These are phyloP conservation scores for Leccinum subspadiceum DNA, from an alignment of 1,284 basidiomycete species.

Conservation along the genomic window DNA sequence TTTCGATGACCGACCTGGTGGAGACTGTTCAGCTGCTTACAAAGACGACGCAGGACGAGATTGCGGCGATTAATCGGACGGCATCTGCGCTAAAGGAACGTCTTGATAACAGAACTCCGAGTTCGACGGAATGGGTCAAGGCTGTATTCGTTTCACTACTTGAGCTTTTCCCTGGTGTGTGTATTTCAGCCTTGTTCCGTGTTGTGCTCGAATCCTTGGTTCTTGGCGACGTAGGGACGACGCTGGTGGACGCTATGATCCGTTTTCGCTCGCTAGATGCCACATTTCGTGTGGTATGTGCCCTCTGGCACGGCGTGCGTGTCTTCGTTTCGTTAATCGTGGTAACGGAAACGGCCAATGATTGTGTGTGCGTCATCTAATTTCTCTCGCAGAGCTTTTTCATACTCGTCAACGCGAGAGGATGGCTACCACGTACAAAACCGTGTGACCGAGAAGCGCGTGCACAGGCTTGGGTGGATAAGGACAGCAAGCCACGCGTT, in stretches of 20 bases:
- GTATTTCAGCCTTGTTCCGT: constrained; percentile 3
- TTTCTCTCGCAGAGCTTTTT: constrained; percentile 22
- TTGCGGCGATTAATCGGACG: constrained; percentile 48
- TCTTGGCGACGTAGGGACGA: constrained; percentile 14
- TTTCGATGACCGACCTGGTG: constrained; percentile 37
- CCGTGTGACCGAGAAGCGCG: constrained; percentile 1
- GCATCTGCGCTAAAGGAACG: constrained; percentile 36
- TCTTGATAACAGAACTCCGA: constrained; percentile 12
- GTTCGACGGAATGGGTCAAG: constrained; percentile 22
- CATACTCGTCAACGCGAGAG: constrained; percentile 21
- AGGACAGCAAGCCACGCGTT: constrained; percentile 7
- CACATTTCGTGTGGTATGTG: constrained; percentile 12
- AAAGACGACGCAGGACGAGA: constrained; percentile 38
- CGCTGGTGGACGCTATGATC: constrained; percentile 4
- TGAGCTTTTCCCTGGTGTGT: constrained; percentile 26
- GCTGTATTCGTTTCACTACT: constrained; percentile 14
- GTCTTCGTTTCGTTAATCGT: constrained; percentile 24
- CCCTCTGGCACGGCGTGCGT: constrained; percentile 24
- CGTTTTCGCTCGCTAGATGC: constrained; percentile 17
- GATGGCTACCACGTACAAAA: constrained; percentile 8
- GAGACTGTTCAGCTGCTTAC: constrained; percentile 38
- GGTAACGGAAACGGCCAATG: constrained; percentile 21
- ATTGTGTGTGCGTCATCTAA: constrained; percentile 14
- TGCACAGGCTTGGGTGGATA: constrained; percentile 1
- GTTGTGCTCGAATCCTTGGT: not conserved